phyloP scores from a whole-genome alignment of 352 stramenopile genomes.

The Globisporangium parvum region DNA sequence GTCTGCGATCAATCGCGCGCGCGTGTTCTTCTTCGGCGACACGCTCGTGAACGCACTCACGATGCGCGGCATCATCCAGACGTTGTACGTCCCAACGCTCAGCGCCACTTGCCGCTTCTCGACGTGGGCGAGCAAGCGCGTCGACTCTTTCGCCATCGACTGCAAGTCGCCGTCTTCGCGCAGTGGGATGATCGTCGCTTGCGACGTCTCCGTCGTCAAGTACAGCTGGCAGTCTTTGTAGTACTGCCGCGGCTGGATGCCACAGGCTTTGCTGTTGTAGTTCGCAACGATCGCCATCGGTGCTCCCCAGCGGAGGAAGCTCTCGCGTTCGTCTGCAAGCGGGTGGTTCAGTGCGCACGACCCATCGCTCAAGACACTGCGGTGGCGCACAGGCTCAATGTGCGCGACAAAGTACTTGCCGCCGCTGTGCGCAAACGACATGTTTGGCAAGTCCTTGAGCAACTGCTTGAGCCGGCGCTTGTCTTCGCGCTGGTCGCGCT shows the following conservation, averaged over 20 bases:
- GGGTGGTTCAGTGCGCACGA: neutral
- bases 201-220: constrained; percentile 53
- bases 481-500: constrained; percentile 44
- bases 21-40: constrained; percentile 73
- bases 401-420: constrained; percentile 61
- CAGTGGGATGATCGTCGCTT: constrained; percentile 58
- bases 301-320: constrained; percentile 55
- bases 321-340: constrained; percentile 8
- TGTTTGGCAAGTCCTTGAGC: constrained; percentile 71
- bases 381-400: constrained; percentile 34
- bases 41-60: constrained; percentile 64
- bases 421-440: constrained; percentile 52
- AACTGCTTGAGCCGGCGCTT: constrained; percentile 40
- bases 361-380: neutral
- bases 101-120: constrained; percentile 50
- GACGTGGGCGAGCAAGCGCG: constrained; percentile 49
- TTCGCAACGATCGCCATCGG: constrained; percentile 54
- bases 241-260: constrained; percentile 62
- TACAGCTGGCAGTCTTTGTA: constrained; percentile 76
- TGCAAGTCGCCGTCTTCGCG: constrained; percentile 59
- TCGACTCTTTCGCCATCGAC: constrained; percentile 67
- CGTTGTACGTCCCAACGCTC: constrained; percentile 70
- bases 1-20: constrained; percentile 62
- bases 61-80: constrained; percentile 82
- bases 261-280: constrained; percentile 48